phyloP scores from a whole-genome alignment of 2,329 filamentous ascomycete species.

The Zelopaecilomyces penicillatus region DNA sequence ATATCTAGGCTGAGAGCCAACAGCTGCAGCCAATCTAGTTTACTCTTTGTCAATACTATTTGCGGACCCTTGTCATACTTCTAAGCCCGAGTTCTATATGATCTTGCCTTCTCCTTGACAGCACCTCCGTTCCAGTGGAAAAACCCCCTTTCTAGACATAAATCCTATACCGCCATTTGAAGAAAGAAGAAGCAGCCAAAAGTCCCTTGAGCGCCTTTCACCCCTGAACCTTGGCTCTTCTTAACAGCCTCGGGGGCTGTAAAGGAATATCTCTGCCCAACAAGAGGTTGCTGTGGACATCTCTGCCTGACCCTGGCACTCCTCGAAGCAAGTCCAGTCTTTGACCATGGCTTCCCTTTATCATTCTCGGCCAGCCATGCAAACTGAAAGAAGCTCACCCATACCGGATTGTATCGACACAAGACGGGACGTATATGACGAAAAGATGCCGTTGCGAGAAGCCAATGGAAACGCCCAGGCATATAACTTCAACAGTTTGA shows the following conservation, averaged over 20 bases:
- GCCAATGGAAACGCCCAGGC: constrained; percentile 44
- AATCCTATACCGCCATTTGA: constrained; percentile 35
- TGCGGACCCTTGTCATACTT: constrained; percentile 21
- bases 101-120: constrained; percentile 22
- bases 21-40: constrained; percentile 18
- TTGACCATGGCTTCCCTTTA: constrained; percentile 31
- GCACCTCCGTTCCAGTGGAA: constrained; percentile 30
- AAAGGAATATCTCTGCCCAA: constrained; percentile 18
- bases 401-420: constrained; percentile 38
- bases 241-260: constrained; percentile 21
- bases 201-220: constrained; percentile 38
- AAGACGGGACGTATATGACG: constrained; percentile 30
- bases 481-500: constrained; percentile 31
- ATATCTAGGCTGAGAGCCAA: constrained; percentile 22
- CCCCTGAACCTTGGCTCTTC: constrained; percentile 22
- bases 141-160: constrained; percentile 26
- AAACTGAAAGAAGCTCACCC: constrained; percentile 43
- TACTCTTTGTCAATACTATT: constrained; percentile 26
- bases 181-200: constrained; percentile 19
- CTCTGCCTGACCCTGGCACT: constrained; percentile 6
- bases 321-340: constrained; percentile 6
- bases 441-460: constrained; percentile 42
- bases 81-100: constrained; percentile 32
- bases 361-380: constrained; percentile 38
- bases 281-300: constrained; percentile 22